Evolutionary conservation across 768 basidiomycete genomes (phyloP), one percentile per base, ranked within the genome.

Genomic region (Kwoniella botswanensis): DNA sequence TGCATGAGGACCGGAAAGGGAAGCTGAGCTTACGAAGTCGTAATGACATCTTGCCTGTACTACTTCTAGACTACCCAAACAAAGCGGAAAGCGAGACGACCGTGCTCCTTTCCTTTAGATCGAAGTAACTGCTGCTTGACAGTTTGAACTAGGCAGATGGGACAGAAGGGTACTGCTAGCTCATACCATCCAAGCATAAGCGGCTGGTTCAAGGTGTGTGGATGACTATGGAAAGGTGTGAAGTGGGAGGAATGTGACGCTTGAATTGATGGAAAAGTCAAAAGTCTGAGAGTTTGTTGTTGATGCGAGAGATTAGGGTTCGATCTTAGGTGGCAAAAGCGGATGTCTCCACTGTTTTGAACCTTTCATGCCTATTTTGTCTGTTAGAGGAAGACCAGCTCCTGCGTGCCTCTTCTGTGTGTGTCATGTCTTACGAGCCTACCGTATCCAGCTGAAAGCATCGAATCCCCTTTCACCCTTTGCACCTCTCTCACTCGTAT

Each of bases 21-120:
- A 57, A 12, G 43, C 52, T 60, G 42, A 26, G 59, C 72, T 65
- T 35, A 73, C 72, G 68, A 21, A 73, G 63, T 56, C 72, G 54
- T 26, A 73, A 54, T 12, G 72, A 68, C 72, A 73, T 73, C 24
- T 43, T 73, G 68, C 3, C 15, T 7, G 22, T 4, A 17, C 13
- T 41, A 55, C n/a, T 5, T 50, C 46, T 7, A 46, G n/a, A 43
- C 64, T 55, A 42, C 35, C 59, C 10, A 61, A 22, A 43, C 10
- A 17, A 22, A 44, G 29, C 57, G 18, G 13, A 50, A 13, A 7
- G 46, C 4, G 18, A 13, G 46, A 50, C 17, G 46, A 50, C 18
- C 18, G 18, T 18, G 3, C 46, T 18, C 46, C 17, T 18, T 50
- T 50, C 46, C n/a, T n/a, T n/a, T n/a, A n/a, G n/a, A n/a, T n/a